Base-by-base conservation (phyloP, 2,329 filamentous ascomycete genomes). In the Xylaria sp. region DNA sequence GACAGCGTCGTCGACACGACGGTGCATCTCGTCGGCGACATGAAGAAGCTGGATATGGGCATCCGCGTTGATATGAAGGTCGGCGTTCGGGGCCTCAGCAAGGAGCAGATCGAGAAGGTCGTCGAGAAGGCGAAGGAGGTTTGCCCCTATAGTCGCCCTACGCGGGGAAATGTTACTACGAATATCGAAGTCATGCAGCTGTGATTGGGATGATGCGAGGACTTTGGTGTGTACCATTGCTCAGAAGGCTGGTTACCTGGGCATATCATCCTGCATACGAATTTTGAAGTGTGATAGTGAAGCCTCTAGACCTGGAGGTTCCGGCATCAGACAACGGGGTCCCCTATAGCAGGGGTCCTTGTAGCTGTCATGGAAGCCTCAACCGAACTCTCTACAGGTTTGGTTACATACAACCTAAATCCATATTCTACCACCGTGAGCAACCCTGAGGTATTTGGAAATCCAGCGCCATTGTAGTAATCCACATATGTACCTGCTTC, bases 11-110 rank as follows among this genome's bases (percentile, higher is more conserved):
- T 73, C 10, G 54, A 64, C 7, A 62, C 64, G 36, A 70, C 71
- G 59, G 71, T 73, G 33, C 71, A 73, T 51, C 62, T 73, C 10
- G 69, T 73, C 10, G 71, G 71, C 41, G 71, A 73, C 31, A 70
- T 73, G 69, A 67, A 71, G 63, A 43, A 55, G 54, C 65, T 73
- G 1, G 71, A 73, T 46, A 66, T 73, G 71, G 71, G 71, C 7
- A 59, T 73, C n/a, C 67, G 71, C 1, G 62, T 73, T 9, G 67
- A 73, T 49, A 64, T 71, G 69, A 62, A 64, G 31, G 54, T 73
- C 3, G 55, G 59, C 12, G 49, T 73, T 4, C 64, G 69, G 0
- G 71, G 71, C 8, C 5, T 73, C 31, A 55, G 64, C 49, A 68
- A 59, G 49, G 62, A 54, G 4, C 46, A 49, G 15, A 33, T 70